Conservation (phyloP, 2,329 filamentous ascomycete genomes). For the Paecilomyces dactylethromorphus region DNA sequence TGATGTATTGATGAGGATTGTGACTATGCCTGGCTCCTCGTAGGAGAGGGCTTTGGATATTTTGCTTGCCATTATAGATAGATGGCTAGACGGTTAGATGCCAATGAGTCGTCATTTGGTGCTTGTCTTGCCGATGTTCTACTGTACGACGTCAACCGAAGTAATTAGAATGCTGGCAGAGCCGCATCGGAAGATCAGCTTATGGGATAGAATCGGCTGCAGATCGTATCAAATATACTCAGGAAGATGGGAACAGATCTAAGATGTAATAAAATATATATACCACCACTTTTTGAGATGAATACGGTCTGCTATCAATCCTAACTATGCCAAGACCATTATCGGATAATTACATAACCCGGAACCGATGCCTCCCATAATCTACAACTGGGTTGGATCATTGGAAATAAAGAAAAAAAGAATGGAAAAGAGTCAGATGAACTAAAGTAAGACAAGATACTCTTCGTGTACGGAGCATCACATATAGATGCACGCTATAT, state of each 20-base stretch:
- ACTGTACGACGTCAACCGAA: too few species aligned
- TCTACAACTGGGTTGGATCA: background rate
- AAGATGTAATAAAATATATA: background rate
- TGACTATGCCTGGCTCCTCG: constrained; percentile 55
- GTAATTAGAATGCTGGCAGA: too few species aligned
- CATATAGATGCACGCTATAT: background rate
- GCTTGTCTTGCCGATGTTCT: too few species aligned
- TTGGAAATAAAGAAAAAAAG: background rate
- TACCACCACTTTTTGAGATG: background rate
- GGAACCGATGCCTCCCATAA: background rate
- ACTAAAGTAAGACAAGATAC: background rate
- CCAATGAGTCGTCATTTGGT: background rate
- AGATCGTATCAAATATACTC: background rate
- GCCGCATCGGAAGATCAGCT: background rate
- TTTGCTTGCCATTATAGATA: background rate
- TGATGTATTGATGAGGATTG: constrained; percentile 54
- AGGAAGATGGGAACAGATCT: background rate
- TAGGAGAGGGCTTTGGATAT: constrained; percentile 43
- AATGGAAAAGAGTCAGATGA: background rate
- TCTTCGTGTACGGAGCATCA: background rate
- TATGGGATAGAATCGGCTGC: background rate
- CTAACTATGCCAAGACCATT: background rate
- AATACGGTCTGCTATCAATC: background rate
- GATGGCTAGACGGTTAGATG: background rate
- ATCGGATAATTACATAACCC: background rate